Evolutionary conservation across 176 grass and related monocot genomes (phyloP).

Genomic region (Hsuehochloa calcarea): DNA sequence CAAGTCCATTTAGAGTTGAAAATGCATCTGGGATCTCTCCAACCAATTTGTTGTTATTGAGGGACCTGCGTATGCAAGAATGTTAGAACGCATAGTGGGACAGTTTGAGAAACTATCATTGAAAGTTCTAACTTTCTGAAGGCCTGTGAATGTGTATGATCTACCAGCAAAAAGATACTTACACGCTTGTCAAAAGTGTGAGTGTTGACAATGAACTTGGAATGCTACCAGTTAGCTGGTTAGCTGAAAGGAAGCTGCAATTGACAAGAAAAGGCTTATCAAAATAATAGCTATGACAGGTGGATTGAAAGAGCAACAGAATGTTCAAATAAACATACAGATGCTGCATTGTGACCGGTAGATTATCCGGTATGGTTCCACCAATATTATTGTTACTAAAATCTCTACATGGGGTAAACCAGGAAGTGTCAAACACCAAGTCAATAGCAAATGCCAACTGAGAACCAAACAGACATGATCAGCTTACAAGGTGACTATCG

Average conservation of each 20-base stretch:
- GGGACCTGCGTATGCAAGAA: slow-evolving; percentile 59
- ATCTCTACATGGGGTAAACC: slow-evolving; percentile 63
- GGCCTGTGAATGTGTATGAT: neutral
- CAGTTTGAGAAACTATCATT: slow-evolving; percentile 30
- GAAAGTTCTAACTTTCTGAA: slow-evolving; percentile 12
- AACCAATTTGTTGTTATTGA: slow-evolving; percentile 77
- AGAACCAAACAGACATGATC: neutral
- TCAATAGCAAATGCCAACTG: slow-evolving; percentile 1
- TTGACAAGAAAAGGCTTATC: slow-evolving; percentile 32
- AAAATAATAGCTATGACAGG: neutral
- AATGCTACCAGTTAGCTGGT: slow-evolving; percentile 80
- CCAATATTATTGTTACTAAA: slow-evolving; percentile 97
- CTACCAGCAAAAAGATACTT: slow-evolving; percentile 39
- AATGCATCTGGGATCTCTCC: slow-evolving; percentile 88
- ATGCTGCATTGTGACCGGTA: slow-evolving; percentile 73
- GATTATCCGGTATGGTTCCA: slow-evolving; percentile 80
- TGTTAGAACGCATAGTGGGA: slow-evolving; percentile 23
- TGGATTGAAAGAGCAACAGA: neutral
- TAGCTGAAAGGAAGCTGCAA: slow-evolving; percentile 83
- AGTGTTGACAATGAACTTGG: slow-evolving; percentile 79
- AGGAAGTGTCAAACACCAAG: slow-evolving; percentile 21
- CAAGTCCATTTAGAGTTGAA: slow-evolving; percentile 54
- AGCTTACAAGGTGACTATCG: slow-evolving; percentile 83
- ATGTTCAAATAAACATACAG: slow-evolving; percentile 53
- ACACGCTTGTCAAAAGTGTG: slow-evolving; percentile 68